Conservation (phyloP, 768 basidiomycete species). For the Pholiota conissans region DNA sequence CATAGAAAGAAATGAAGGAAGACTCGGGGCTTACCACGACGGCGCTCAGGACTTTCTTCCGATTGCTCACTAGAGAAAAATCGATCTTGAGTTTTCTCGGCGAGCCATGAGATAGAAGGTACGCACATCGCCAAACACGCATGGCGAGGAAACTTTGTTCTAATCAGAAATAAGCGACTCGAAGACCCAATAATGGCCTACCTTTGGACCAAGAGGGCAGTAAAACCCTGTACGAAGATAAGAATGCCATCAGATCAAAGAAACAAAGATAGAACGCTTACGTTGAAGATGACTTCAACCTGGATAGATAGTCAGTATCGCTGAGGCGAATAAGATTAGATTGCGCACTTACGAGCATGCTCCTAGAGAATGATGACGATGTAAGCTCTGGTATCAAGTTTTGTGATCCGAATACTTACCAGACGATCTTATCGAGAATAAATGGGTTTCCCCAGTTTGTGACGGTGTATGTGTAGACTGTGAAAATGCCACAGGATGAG, state of each 20-base stretch:
- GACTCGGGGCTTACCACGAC: slow-evolving; percentile 16
- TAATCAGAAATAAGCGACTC: background rate
- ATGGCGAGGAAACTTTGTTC: slow-evolving; percentile 25
- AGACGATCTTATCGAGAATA: slow-evolving; percentile 18
- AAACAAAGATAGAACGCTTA: background rate
- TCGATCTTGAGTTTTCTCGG: background rate
- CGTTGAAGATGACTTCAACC: slow-evolving; percentile 29
- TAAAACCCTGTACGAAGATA: slow-evolving; percentile 19
- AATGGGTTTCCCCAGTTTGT: slow-evolving; percentile 21
- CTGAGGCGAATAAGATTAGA: background rate
- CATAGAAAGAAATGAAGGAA: background rate
- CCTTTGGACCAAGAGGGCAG: slow-evolving; percentile 29
- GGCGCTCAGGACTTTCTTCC: slow-evolving; percentile 19
- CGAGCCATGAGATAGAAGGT: background rate
- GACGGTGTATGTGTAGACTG: slow-evolving; percentile 24
- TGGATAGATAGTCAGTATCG: background rate
- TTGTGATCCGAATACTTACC: slow-evolving; percentile 12
- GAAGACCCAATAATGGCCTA: background rate
- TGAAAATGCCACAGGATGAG: background rate
- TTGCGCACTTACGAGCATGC: slow-evolving; percentile 20
- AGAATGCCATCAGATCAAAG: background rate
- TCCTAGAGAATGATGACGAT: slow-evolving; percentile 12
- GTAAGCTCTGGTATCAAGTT: background rate
- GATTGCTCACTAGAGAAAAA: slow-evolving; percentile 24
- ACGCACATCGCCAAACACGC: slow-evolving; percentile 29